Evolutionary conservation across 352 stramenopile genomes (phyloP).

Genomic region (Phytophthora citricola): DNA sequence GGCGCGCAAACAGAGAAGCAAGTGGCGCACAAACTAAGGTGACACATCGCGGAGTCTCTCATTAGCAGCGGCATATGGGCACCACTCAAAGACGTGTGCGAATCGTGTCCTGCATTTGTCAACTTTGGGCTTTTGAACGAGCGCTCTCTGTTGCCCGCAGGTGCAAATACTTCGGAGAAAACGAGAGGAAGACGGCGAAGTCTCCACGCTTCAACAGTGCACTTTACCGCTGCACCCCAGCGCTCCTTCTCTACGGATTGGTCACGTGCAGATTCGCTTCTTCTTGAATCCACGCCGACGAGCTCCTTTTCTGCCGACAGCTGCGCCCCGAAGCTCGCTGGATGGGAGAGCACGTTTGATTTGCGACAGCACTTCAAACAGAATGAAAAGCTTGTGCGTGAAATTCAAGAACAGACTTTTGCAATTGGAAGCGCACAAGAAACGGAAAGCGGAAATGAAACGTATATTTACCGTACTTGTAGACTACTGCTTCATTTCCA

Average conservation of each 20-base stretch:
- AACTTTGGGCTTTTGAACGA: constrained; percentile 1
- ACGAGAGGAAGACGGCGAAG: constrained; percentile 4
- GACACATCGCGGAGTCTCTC: constrained; percentile 3
- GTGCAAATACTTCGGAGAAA: constrained; percentile 5
- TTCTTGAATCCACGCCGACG: constrained; percentile 7
- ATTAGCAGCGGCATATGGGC: constrained; percentile 12
- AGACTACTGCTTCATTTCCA: no score
- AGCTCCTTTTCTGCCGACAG: constrained; percentile 24
- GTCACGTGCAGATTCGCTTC: constrained; percentile 1
- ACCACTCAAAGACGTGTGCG: neutral
- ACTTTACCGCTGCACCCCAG: constrained; percentile 9
- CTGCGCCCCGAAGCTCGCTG: constrained; percentile 19
- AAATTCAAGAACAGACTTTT: no score
- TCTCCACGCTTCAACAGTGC: constrained; percentile 1
- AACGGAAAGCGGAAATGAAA: no score
- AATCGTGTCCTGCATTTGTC: neutral
- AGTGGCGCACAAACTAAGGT: constrained; percentile 21
- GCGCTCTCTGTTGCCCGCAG: constrained; percentile 7
- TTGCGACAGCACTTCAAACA: constrained; percentile 8
- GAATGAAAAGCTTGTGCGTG: no score
- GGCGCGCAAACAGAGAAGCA: constrained; percentile 21
- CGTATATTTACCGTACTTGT: no score
- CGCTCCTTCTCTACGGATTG: constrained; percentile 24
- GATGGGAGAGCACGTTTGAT: constrained; percentile 30
- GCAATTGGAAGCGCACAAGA: no score